Conservation (phyloP, 2,329 filamentous ascomycete species). For the Fusarium algeriense region DNA sequence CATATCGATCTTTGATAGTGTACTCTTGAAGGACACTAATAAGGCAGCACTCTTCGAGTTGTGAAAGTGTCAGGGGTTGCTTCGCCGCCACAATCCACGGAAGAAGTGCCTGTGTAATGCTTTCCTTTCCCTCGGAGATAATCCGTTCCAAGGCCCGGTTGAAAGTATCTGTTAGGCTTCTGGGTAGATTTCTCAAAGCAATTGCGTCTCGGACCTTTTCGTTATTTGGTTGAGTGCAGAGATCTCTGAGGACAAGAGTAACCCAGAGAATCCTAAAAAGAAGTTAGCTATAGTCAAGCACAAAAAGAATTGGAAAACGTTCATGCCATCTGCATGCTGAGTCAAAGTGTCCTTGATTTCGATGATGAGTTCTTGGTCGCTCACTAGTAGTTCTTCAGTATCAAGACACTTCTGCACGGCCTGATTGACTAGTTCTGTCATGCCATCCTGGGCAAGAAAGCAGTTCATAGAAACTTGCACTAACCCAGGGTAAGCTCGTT, state of each 20-base stretch:
- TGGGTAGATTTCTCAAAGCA: accelerated
- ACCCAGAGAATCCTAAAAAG: neutral
- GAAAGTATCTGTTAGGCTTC: accelerated
- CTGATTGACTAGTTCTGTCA: neutral
- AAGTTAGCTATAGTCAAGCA: accelerated
- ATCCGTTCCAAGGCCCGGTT: accelerated
- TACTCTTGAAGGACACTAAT: neutral
- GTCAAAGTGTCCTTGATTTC: neutral
- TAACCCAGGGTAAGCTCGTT: accelerated
- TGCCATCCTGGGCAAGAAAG: accelerated
- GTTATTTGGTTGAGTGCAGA: neutral
- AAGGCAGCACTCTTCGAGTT: neutral
- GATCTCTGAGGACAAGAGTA: neutral
- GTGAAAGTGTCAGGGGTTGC: accelerated
- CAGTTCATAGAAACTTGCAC: neutral
- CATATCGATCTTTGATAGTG: accelerated
- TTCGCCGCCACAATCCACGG: neutral
- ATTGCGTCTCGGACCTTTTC: neutral
- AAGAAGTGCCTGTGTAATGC: accelerated
- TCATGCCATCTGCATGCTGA: neutral
- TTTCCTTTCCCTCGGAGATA: accelerated
- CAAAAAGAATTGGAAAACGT: accelerated
- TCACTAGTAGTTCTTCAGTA: neutral
- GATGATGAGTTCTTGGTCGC: accelerated
- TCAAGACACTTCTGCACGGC: neutral